These are phyloP conservation scores for Starmerella riodocensis DNA, from an alignment of 805 yeast species.

Conservation along the genomic window DNA sequence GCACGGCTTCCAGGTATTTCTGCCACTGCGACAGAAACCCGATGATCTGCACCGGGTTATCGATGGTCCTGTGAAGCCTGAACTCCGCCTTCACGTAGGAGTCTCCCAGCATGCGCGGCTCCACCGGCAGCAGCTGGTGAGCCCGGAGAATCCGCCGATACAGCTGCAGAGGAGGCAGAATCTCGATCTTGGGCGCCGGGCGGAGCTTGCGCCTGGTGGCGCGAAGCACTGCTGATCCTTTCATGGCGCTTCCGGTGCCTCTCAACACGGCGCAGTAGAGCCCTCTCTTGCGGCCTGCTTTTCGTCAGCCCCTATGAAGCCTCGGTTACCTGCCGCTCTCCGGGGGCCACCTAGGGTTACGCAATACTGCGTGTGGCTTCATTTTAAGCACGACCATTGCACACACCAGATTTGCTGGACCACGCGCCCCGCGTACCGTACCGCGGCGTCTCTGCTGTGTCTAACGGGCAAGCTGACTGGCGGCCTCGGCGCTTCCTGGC, in stretches of 20 bases:
- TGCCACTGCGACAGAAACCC: slow-evolving; percentile 95
- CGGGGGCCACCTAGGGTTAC: too few relatives aligned
- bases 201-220: slow-evolving; percentile 20
- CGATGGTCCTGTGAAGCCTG: slow-evolving; percentile 63
- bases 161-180: slow-evolving; percentile 70
- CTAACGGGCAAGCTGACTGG: too few relatives aligned
- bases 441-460: too few relatives aligned
- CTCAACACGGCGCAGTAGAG: too few relatives aligned
- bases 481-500: too few relatives aligned
- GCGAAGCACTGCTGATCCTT: not conserved
- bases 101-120: slow-evolving; percentile 69
- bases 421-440: too few relatives aligned
- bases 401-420: too few relatives aligned
- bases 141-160: slow-evolving; percentile 75
- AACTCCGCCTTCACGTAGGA: slow-evolving; percentile 82
- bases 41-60: slow-evolving; percentile 84
- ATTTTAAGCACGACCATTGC: too few relatives aligned
- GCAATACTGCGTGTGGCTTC: too few relatives aligned
- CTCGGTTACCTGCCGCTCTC: too few relatives aligned
- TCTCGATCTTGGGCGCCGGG: slow-evolving; percentile 21
- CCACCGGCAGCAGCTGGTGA: slow-evolving; percentile 51
- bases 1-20: slow-evolving; percentile 29
- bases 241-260: slow-evolving; percentile 1
- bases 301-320: too few relatives aligned
- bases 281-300: too few relatives aligned